Conservation (phyloP, 345 rosid genomes). For the Mallotus nudiflorus region DNA sequence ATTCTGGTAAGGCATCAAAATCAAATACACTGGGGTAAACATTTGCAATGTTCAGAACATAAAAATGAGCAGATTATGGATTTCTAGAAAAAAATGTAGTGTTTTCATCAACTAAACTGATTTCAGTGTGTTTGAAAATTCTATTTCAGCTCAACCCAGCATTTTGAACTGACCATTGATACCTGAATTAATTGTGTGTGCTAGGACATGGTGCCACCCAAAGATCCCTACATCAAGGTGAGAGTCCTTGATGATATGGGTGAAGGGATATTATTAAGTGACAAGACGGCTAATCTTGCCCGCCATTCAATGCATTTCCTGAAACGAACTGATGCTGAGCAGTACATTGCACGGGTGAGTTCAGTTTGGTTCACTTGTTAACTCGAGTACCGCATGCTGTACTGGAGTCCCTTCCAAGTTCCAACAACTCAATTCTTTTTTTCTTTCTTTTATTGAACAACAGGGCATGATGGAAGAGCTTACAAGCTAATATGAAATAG, state of each 20-base stretch:
- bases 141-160: neutral
- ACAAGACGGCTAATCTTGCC: slow-evolving; percentile 65
- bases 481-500: slow-evolving; percentile 36
- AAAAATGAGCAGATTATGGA: too few relatives aligned
- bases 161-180: neutral
- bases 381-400: neutral
- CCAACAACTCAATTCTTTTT: too few relatives aligned
- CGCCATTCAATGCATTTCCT: slow-evolving; percentile 89
- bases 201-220: slow-evolving; percentile 96
- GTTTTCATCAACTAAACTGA: slow-evolving; percentile 5
- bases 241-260: slow-evolving; percentile 83
- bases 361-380: neutral
- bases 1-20: too few relatives aligned
- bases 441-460: slow-evolving; percentile 14
- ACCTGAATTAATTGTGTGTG: neutral
- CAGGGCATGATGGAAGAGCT: slow-evolving; percentile 98
- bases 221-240: slow-evolving; percentile 92
- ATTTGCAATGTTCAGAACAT: neutral
- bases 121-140: neutral
- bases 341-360: slow-evolving; percentile 77
- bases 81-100: too few relatives aligned
- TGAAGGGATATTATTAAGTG: slow-evolving; percentile 67
- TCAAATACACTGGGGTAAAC: neutral
- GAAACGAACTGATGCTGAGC: slow-evolving; percentile 92
- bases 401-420: neutral